Evolutionary conservation across 208 protist genomes (phyloP).

Genomic region (Willaertia magna): DNA sequence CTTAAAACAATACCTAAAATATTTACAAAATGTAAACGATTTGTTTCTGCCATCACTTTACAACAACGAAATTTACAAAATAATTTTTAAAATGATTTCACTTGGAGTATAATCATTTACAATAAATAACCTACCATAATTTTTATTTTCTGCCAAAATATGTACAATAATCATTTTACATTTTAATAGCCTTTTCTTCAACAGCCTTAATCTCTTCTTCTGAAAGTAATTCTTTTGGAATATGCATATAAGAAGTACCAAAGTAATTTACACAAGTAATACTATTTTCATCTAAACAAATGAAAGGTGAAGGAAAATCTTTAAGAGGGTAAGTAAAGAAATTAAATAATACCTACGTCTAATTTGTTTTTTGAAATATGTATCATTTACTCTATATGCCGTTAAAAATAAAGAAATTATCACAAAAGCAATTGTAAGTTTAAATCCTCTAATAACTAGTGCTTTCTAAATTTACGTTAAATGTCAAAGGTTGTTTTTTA

Average conservation of each 20-base stretch:
- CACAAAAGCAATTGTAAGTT: not conserved
- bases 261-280: not conserved
- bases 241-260: not conserved
- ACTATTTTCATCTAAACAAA: not conserved
- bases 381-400: not conserved
- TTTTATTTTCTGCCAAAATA: no score
- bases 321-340: no score
- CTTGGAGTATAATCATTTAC: no score
- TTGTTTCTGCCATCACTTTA: not conserved
- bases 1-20: not conserved
- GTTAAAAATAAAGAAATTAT: not conserved
- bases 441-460: not conserved
- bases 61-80: no score
- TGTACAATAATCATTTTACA: no score
- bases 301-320: not conserved
- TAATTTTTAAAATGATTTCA: no score
- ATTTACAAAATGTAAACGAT: not conserved
- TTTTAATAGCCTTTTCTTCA: not conserved
- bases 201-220: not conserved
- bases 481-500: no score
- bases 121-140: no score
- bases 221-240: not conserved
- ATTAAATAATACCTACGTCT: not conserved
- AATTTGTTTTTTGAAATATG: not conserved
- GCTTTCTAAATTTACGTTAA: no score